These are phyloP conservation scores for Kregervanrija delftensis DNA, from an alignment of 805 yeast species.

Conservation along the genomic window DNA sequence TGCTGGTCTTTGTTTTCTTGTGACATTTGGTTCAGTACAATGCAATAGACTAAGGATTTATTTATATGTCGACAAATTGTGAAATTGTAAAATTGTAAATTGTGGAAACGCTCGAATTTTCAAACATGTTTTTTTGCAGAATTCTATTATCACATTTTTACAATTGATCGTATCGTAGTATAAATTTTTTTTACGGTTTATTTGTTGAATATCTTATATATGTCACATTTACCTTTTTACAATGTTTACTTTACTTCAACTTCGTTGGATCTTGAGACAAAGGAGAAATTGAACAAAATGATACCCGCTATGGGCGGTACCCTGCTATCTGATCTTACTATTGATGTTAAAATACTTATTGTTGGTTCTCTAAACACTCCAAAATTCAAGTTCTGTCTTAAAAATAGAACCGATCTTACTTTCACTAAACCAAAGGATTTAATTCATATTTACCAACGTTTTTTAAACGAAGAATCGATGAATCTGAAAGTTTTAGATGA, in stretches of 20 bases:
- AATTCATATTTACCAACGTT: constrained; percentile 36
- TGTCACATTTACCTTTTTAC: too few relatives aligned
- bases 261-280: constrained; percentile 12
- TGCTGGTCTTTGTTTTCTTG: not conserved
- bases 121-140: too few relatives aligned
- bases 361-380: constrained; percentile 54
- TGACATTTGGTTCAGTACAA: not conserved
- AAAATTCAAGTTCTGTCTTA: constrained; percentile 45
- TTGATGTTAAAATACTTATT: constrained; percentile 51
- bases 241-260: not conserved
- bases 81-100: too few relatives aligned
- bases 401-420: constrained; percentile 47
- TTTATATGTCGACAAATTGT: too few relatives aligned
- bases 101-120: too few relatives aligned
- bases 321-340: constrained; percentile 50
- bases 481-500: constrained; percentile 12
- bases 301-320: constrained; percentile 54
- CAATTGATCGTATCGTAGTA: too few relatives aligned
- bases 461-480: constrained; percentile 46
- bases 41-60: too few relatives aligned
- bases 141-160: too few relatives aligned
- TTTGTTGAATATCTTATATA: too few relatives aligned
- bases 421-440: constrained; percentile 42
- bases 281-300: constrained; percentile 37
- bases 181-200: too few relatives aligned